Evolutionary conservation across 2,329 filamentous ascomycete species (phyloP).

Genomic region (Paracorniculantispora psalliotae): DNA sequence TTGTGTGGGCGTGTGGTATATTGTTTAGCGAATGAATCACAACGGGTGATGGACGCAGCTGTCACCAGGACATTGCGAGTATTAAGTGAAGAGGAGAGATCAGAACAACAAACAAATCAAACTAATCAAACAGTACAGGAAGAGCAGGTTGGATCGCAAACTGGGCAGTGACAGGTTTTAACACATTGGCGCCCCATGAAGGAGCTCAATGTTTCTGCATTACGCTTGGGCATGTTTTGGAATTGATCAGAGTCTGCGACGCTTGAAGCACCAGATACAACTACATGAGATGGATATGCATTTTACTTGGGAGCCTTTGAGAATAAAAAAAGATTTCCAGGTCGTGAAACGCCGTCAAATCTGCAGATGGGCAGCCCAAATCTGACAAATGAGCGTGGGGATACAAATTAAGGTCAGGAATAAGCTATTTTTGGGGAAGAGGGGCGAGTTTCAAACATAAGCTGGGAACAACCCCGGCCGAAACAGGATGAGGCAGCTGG

Average conservation of each 20-base stretch:
- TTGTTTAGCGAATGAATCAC: no score
- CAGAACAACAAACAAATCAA: no score
- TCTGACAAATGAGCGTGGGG: no score
- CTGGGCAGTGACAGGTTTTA: neutral
- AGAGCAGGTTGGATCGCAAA: no score
- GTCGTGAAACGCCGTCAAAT: no score
- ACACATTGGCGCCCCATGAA: neutral
- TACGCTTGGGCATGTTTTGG: neutral
- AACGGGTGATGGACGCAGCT: no score
- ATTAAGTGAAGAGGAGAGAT: no score
- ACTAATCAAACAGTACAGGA: neutral
- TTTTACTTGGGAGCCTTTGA: no score
- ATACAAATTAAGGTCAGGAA: neutral
- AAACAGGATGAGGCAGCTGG: neutral
- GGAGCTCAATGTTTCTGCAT: no score
- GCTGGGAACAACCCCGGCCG: neutral
- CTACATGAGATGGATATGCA: no score
- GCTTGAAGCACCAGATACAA: neutral
- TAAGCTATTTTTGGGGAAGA: neutral
- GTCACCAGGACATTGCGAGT: no score
- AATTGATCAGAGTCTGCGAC: neutral
- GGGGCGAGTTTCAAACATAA: neutral
- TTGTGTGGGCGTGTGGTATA: no score
- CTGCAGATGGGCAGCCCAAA: neutral
- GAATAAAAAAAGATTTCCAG: neutral